Percentiles rank a stretch among this genome's conserved stretches.
These are phyloP conservation scores for Hypoxylon intermedium DNA, from an alignment of 495 filamentous ascomycete species.

Conservation along the genomic window DNA sequence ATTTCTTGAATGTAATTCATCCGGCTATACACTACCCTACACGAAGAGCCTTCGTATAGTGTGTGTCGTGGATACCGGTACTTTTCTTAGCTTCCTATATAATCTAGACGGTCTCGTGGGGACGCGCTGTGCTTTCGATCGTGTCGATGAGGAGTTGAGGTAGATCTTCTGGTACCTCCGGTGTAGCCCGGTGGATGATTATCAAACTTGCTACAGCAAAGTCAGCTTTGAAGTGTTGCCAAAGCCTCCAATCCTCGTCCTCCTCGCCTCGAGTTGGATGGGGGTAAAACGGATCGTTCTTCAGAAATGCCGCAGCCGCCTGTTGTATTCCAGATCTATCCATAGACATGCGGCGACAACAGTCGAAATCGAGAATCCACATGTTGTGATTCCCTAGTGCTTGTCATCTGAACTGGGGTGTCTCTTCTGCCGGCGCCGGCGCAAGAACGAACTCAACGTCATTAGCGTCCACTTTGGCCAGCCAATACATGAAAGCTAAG, in stretches of 20 bases:
- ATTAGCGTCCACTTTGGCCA: conserved; percentile 50
- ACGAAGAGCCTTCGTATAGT: too few species aligned
- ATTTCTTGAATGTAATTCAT: too few species aligned
- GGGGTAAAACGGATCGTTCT: conserved; percentile 55
- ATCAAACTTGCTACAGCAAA: conserved; percentile 36
- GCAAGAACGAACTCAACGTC: conserved; percentile 63
- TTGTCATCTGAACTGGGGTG: conserved; percentile 13
- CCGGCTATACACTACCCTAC: too few species aligned
- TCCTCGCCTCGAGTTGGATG: conserved; percentile 33
- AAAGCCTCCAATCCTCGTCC: conserved; percentile 38
- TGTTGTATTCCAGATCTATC: conserved; percentile 43
- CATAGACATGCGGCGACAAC: conserved; percentile 45
- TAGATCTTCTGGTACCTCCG: conserved; percentile 7
- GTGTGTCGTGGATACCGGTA: too few species aligned
- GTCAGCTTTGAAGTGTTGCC: conserved; percentile 42
- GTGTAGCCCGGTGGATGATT: conserved; percentile 11
- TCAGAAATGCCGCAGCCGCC: conserved; percentile 45
- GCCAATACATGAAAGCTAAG: conserved; percentile 57
- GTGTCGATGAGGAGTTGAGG: background rate
- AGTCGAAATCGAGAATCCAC: conserved; percentile 60
- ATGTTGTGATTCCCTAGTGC: conserved; percentile 37
- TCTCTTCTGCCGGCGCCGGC: conserved; percentile 3
- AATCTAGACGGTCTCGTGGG: conserved; percentile 24
- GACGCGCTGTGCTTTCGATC: conserved; percentile 1
- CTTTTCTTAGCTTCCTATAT: too few species aligned